Evolutionary conservation across 352 stramenopile genomes (phyloP).

Genomic region (Pelagophyceae sp.): DNA sequence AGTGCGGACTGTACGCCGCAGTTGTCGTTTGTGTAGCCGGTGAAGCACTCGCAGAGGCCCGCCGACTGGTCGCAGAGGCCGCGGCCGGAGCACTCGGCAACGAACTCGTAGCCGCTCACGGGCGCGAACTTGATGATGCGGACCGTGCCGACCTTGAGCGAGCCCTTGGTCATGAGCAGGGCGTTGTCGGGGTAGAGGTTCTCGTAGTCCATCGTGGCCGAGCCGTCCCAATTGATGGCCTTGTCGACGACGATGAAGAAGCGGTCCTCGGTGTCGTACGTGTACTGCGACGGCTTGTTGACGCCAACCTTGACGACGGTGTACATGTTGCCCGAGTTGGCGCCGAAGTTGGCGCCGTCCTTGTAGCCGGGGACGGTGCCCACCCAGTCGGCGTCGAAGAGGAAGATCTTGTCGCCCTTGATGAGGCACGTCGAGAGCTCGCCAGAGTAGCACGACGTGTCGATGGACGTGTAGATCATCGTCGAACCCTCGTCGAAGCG

Average conservation of each 20-base stretch:
- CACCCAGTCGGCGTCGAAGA: slow-evolving; percentile 1
- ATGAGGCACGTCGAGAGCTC: neutral
- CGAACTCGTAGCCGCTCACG: slow-evolving; percentile 34
- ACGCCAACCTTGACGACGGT: slow-evolving; percentile 18
- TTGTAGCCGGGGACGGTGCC: neutral
- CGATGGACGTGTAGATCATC: slow-evolving; percentile 4
- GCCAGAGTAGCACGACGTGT: slow-evolving; percentile 7
- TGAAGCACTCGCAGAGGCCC: slow-evolving; percentile 52
- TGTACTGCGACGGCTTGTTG: neutral
- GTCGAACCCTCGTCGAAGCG: neutral
- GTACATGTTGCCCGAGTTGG: slow-evolving; percentile 19
- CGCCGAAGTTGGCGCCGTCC: neutral
- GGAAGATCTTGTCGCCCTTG: slow-evolving; percentile 17
- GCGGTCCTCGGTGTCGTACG: slow-evolving; percentile 17
- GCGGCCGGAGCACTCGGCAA: slow-evolving; percentile 45
- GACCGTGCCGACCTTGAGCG: slow-evolving; percentile 25
- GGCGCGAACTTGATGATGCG: slow-evolving; percentile 16
- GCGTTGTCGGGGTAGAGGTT: neutral
- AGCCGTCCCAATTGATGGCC: slow-evolving; percentile 38
- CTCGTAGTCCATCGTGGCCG: neutral
- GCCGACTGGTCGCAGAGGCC: slow-evolving; percentile 42
- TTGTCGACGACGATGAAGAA: slow-evolving; percentile 43
- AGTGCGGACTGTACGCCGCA: slow-evolving; percentile 30
- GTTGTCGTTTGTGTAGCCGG: slow-evolving; percentile 41
- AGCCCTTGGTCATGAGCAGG: neutral